Evolutionary conservation across 1,284 basidiomycete genomes (phyloP), one percentile per base, ranked within the genome.

Genomic region (Taiwanofungus camphoratus): DNA sequence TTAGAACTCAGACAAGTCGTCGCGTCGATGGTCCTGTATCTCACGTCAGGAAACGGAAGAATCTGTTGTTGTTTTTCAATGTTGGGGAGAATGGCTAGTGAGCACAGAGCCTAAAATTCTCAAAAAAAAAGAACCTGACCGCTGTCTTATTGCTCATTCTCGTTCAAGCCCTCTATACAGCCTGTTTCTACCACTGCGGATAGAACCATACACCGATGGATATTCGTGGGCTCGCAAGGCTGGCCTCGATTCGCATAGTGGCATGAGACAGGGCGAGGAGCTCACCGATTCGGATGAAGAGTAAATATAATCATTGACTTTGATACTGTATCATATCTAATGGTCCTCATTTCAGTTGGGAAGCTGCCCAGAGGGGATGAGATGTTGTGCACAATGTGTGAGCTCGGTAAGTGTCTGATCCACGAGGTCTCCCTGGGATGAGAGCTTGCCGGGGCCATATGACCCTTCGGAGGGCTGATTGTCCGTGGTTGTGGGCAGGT

Each of bases 51-150:
- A 70, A 65, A 55, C 59, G 63, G 40, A 73, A 74, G 48, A 98
- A 99, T 59, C 64, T 98, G 4, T 63, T 79, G 51, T 61, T 92
- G 21, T 96, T 96, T 62, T 97, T 98, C 70, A 96, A 97, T 55
- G 57, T 94, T 24, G 89, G 90, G 9, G 67, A 72, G 12, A 73
- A 74, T 12, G 83, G 87, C 66, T 90, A 92, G 89, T 94, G 60
- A 55, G 88, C 77, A 5, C 8, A 1, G 22, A 5, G n/a, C n/a
- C n/a, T n/a, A n/a, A n/a, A n/a, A n/a, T n/a, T n/a, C n/a, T n/a
- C n/a, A n/a, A n/a, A n/a, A n/a, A n/a, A n/a, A n/a, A n/a, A n/a
- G n/a, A n/a, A n/a, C n/a, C n/a, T n/a, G n/a, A n/a, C n/a, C n/a
- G n/a, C n/a, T 44, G 5, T 35, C 41, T 32, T 41, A 39, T 7